These are phyloP conservation scores for Vitellaria paradoxa DNA, from an alignment of 179 eudicot species.

Conservation along the genomic window DNA sequence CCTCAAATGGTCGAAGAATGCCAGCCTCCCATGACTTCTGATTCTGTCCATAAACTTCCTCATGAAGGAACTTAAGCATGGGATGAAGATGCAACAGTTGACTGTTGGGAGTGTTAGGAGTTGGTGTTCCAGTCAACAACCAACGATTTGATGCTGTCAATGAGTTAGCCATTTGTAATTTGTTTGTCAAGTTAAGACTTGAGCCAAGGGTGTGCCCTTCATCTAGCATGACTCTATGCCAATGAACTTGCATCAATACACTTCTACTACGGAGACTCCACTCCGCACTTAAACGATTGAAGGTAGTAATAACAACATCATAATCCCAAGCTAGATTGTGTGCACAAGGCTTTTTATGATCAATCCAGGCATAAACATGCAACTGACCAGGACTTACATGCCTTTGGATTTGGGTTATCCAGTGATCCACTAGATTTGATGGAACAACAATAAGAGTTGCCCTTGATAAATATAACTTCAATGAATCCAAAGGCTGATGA, in stretches of 20 bases:
- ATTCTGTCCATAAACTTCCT: conserved; percentile 81
- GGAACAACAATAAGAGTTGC: conserved; percentile 96
- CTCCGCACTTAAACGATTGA: conserved; percentile 86
- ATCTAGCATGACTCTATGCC: conserved; percentile 87
- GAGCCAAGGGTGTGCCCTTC: conserved; percentile 99
- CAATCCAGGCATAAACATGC: conserved; percentile 77
- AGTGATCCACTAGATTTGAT: conserved; percentile 88
- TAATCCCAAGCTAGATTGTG: conserved; percentile 96
- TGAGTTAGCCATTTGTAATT: conserved; percentile 81
- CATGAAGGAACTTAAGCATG: conserved; percentile 83
- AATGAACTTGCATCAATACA: conserved; percentile 85
- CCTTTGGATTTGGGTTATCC: conserved; percentile 82
- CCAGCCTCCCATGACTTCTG: conserved; percentile 87
- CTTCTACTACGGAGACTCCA: conserved; percentile 79
- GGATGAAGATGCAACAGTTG: conserved; percentile 86
- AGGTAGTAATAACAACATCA: conserved; percentile 91
- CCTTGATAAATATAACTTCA: conserved; percentile 74
- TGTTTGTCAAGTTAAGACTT: conserved; percentile 85
- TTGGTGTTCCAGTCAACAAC: conserved; percentile 96
- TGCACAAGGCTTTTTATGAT: conserved; percentile 67
- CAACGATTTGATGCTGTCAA: conserved; percentile 86
- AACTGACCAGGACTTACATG: conserved; percentile 81
- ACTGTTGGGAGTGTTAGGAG: conserved; percentile 92
- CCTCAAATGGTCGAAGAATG: conserved; percentile 86
- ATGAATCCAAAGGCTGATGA: conserved; percentile 78